Conservation (phyloP, 2,329 filamentous ascomycete species). For the Aspergillus tubingensis region DNA sequence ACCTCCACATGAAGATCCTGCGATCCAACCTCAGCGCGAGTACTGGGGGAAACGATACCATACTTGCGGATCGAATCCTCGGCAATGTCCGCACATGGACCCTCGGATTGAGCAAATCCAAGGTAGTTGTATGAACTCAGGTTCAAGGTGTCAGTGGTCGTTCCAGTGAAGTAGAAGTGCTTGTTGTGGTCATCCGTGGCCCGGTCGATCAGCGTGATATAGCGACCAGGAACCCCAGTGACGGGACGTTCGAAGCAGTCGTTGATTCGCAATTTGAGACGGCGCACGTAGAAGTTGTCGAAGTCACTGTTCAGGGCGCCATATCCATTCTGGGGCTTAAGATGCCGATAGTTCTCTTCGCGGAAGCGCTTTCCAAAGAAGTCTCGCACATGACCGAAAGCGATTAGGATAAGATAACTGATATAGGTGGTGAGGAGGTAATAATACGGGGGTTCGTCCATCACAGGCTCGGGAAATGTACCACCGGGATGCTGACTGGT, state of each 20-base stretch:
- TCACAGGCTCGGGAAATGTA: conserved; percentile 77
- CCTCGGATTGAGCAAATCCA: conserved; percentile 95
- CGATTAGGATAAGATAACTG: conserved; percentile 93
- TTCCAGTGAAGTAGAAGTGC: conserved; percentile 85
- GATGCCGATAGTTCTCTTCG: conserved; percentile 79
- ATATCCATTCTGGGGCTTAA: conserved; percentile 83
- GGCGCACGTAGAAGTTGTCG: conserved; percentile 94
- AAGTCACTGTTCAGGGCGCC: conserved; percentile 97
- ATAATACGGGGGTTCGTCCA: conserved; percentile 96
- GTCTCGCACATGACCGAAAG: conserved; percentile 92
- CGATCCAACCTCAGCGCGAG: conserved; percentile 80
- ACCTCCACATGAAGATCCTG: conserved; percentile 86
- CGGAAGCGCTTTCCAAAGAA: conserved; percentile 97
- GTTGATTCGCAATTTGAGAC: conserved; percentile 91
- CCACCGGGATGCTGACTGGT: conserved; percentile 83
- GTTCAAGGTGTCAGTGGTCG: conserved; percentile 91
- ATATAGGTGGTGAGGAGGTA: conserved; percentile 97
- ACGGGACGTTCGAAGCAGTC: conserved; percentile 94
- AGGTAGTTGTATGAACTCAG: conserved; percentile 99
- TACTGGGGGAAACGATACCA: conserved; percentile 78
- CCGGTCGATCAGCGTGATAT: conserved; percentile 89
- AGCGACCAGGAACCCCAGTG: conserved; percentile 90
- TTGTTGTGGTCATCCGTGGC: conserved; percentile 89
- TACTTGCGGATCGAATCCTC: conserved; percentile 84
- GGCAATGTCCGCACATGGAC: conserved; percentile 89